Conservation (phyloP, 2,329 filamentous ascomycete genomes). For the Penicillium sp. region DNA sequence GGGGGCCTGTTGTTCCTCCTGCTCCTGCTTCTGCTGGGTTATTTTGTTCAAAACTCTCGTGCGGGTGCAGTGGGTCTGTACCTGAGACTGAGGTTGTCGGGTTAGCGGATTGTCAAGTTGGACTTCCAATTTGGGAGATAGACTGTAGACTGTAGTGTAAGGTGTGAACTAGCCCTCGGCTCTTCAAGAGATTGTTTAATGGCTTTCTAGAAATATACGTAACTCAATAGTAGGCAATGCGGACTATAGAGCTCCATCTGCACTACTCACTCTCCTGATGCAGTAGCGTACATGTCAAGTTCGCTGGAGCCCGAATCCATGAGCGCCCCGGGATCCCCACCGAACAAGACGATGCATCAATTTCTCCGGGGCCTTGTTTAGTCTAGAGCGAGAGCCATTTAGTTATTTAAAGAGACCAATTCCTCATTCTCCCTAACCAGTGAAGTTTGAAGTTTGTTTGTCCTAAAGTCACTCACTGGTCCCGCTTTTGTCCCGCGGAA, state of each 20-base stretch:
- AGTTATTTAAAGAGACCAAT: not conserved
- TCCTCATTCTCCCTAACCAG: not conserved
- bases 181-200: not conserved
- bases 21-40: too few species aligned
- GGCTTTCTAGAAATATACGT: too few species aligned
- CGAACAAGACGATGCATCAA: not conserved
- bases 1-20: too few species aligned
- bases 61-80: not conserved
- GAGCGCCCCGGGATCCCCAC: not conserved
- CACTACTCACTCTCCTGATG: not conserved
- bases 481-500: slow-evolving; percentile 21
- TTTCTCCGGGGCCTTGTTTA: not conserved
- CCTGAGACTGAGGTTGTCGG: not conserved
- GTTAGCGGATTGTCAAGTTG: not conserved
- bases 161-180: not conserved
- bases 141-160: not conserved
- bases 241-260: not conserved
- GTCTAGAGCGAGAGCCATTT: not conserved
- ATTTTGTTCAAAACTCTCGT: not conserved
- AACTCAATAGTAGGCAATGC: not conserved
- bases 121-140: not conserved
- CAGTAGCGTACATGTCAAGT: slow-evolving; percentile 9
- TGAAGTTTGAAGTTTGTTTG: not conserved
- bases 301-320: slow-evolving; percentile 1
- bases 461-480: not conserved